Percentiles rank a stretch among this genome's conserved stretches.
These are phyloP conservation scores for Prunus armeniaca DNA, from an alignment of 306 rosid species.

Conservation along the genomic window DNA sequence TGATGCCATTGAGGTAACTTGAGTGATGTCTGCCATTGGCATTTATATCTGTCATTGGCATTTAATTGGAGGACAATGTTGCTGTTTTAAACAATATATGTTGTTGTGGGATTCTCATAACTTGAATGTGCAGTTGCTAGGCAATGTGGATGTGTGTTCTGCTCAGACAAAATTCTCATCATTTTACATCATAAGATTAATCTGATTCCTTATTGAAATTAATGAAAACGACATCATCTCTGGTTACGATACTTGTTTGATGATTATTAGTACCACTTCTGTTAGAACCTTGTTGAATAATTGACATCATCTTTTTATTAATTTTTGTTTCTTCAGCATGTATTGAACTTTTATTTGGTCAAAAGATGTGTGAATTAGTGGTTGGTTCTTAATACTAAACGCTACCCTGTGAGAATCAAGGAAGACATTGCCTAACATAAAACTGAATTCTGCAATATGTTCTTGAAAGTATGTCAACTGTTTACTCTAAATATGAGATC, in stretches of 20 bases:
- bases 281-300: not conserved
- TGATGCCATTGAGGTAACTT: slow-evolving; percentile 77
- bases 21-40: not conserved
- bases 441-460: not conserved
- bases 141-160: not conserved
- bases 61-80: not conserved
- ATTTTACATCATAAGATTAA: not conserved
- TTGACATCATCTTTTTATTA: too few species aligned
- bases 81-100: not conserved
- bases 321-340: not conserved
- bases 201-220: not conserved
- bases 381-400: not conserved
- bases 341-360: not conserved
- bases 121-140: not conserved
- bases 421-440: not conserved
- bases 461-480: not conserved
- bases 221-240: not conserved
- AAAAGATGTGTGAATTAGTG: not conserved
- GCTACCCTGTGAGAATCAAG: not conserved
- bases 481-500: not conserved
- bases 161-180: not conserved
- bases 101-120: not conserved
- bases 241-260: not conserved
- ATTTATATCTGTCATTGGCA: not conserved
- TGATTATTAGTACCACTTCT: not conserved